phyloP scores from a whole-genome alignment of 495 filamentous ascomycete species.

The Xylaria bambusicola region DNA sequence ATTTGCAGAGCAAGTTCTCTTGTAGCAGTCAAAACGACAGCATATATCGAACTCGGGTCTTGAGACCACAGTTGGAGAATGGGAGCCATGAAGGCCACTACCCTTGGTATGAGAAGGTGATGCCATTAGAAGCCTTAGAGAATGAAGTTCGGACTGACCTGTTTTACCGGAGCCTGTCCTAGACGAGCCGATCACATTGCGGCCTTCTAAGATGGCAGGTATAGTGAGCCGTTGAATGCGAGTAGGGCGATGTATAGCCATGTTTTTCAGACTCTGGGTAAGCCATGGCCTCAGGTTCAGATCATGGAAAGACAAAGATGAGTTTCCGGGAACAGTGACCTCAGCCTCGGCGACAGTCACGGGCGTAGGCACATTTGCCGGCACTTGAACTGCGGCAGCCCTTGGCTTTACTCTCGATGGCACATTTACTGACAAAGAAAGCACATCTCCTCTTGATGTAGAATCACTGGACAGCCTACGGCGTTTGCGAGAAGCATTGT shows the following conservation, averaged over 20 bases:
- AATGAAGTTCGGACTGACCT: conserved; percentile 9
- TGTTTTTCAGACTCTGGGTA: conserved; percentile 74
- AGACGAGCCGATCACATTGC: conserved; percentile 92
- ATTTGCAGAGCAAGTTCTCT: conserved; percentile 94
- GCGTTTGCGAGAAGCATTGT: conserved; percentile 48
- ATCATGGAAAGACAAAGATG: conserved; percentile 68
- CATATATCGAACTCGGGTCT: conserved; percentile 90
- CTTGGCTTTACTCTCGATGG: conserved; percentile 53
- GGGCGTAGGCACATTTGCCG: conserved; percentile 15
- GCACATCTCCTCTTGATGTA: conserved; percentile 13
- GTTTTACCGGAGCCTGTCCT: conserved; percentile 98
- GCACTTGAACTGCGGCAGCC: conserved; percentile 7
- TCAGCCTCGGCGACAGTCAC: conserved; percentile 25
- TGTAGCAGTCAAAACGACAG: conserved; percentile 85
- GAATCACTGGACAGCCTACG: conserved; percentile 43
- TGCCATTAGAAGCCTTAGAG: background rate
- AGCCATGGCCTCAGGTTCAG: conserved; percentile 86
- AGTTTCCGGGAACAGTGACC: conserved; percentile 42
- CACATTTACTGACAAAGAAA: conserved; percentile 37
- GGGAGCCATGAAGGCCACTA: conserved; percentile 88
- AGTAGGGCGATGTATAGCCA: conserved; percentile 88
- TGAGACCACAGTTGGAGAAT: conserved; percentile 91
- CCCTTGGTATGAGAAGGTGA: background rate
- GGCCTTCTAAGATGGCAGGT: conserved; percentile 82
- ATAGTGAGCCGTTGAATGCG: conserved; percentile 92